Conservation (phyloP, 192 early-diverging fungal genomes). For the Phlyctochytrium arcticum region DNA sequence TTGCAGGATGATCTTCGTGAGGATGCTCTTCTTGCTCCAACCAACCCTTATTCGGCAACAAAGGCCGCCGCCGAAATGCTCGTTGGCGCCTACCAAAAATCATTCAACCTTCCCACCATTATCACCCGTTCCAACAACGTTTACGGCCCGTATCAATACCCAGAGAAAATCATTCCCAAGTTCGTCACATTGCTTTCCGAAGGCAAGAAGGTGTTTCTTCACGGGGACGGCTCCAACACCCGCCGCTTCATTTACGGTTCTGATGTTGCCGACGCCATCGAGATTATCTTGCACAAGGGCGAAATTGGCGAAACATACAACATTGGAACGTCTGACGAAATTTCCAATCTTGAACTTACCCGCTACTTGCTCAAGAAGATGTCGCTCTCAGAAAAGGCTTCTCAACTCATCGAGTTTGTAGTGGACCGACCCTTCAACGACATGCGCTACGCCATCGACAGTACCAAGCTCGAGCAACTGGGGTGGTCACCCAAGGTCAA, state of each 20-base stretch:
- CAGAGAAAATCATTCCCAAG: slow-evolving; percentile 83
- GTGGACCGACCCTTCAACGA: slow-evolving; percentile 78
- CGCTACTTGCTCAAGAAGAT: slow-evolving; percentile 51
- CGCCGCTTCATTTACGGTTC: slow-evolving; percentile 71
- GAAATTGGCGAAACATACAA: slow-evolving; percentile 73
- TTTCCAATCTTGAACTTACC: slow-evolving; percentile 66
- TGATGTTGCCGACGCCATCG: slow-evolving; percentile 67
- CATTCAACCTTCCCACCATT: slow-evolving; percentile 70
- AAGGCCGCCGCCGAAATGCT: slow-evolving; percentile 81
- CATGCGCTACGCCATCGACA: slow-evolving; percentile 69
- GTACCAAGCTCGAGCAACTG: slow-evolving; percentile 57
- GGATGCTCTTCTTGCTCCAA: slow-evolving; percentile 59
- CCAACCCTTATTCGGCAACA: slow-evolving; percentile 81
- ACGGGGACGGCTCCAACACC: slow-evolving; percentile 69
- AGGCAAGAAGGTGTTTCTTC: slow-evolving; percentile 59
- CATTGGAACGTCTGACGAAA: slow-evolving; percentile 66
- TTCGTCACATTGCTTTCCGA: slow-evolving; percentile 64
- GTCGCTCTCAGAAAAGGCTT: slow-evolving; percentile 18
- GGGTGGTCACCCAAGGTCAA: slow-evolving; percentile 63
- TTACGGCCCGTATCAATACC: slow-evolving; percentile 77
- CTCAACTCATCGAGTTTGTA: slow-evolving; percentile 61
- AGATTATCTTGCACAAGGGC: slow-evolving; percentile 63
- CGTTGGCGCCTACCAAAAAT: slow-evolving; percentile 70
- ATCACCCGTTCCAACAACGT: slow-evolving; percentile 80
- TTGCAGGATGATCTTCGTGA: slow-evolving; percentile 62